Evolutionary conservation across 306 rosid species (phyloP), one percentile per base, ranked within the genome.

Genomic region (Castanea mollissima): DNA sequence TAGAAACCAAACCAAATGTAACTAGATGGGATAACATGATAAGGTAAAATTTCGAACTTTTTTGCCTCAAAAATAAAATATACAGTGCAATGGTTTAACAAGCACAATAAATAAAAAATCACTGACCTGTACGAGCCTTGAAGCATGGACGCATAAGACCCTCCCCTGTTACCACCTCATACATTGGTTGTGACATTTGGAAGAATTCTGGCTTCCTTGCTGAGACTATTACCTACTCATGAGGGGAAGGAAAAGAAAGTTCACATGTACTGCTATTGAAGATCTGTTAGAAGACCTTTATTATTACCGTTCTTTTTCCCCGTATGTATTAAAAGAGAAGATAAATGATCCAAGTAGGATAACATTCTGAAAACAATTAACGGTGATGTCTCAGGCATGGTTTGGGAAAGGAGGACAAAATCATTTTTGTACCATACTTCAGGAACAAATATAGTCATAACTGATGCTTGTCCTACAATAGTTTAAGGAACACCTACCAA

Each of bases 201-300:
- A 94, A 94, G 91, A 94, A 94, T 79, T 94, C 97, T 70, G 99
- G 99, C 85, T 94, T 94, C 89, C 94, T 94, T 29, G 99, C 97
- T 18, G 99, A 94, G 78, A 94, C 97, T 79, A 94, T 92, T 70
- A 92, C 98, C 98, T 94, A 80, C 44, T 55, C 65, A 82, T 32
- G 72, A 8, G 14, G 18, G 52, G 52, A 35, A 49, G 23, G 52
- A 35, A 67, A 75, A 83, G 18, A 73, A 15, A 49, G 78, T 18
- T 23, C 35, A 76, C 73, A 55, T 27, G 5, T 25, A 11, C 18
- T 25, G 52, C 32, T 69, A 63, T 71, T 65, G 8, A 87, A 46
- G 75, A 74, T 44, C 38, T 23, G 59, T 62, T 67, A 71, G 12
- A 71, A 32, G 29, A 55, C 71, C 46, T 12, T 63, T 63, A 1